Evolutionary conservation across 75 land plant genomes (phyloP).

Genomic region (Isoetes taiwanensis): DNA sequence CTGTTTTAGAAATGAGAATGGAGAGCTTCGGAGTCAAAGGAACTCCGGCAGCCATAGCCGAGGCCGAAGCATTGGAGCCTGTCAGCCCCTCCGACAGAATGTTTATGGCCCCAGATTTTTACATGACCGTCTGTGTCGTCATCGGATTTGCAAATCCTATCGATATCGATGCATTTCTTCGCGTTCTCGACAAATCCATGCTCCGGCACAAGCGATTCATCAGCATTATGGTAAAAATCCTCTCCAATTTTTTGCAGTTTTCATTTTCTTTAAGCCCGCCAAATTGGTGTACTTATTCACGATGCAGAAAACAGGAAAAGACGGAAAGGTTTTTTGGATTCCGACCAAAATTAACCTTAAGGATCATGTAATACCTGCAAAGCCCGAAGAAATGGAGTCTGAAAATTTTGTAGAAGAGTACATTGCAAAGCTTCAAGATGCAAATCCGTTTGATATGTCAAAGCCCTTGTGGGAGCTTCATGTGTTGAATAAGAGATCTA

Average conservation of each 20-base stretch:
- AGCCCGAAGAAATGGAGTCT: neutral
- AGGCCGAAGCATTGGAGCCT: no score
- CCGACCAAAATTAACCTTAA: slow-evolving; percentile 29
- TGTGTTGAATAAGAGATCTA: slow-evolving; percentile 30
- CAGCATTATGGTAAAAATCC: slow-evolving; percentile 41
- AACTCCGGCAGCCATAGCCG: no score
- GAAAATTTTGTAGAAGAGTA: slow-evolving; percentile 45
- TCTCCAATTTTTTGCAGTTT: no score
- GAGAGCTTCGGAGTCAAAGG: no score
- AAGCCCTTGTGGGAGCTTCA: slow-evolving; percentile 68
- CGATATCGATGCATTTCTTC: slow-evolving; percentile 19
- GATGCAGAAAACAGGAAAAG: slow-evolving; percentile 20
- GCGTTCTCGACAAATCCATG: slow-evolving; percentile 28
- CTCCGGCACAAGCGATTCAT: slow-evolving; percentile 60
- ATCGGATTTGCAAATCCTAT: slow-evolving; percentile 28
- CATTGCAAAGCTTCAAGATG: slow-evolving; percentile 21
- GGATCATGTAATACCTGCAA: no score
- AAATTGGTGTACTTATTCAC: no score
- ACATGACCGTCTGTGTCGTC: slow-evolving; percentile 36
- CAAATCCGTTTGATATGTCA: slow-evolving; percentile 28
- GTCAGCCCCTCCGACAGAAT: slow-evolving; percentile 46
- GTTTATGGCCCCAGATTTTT: slow-evolving; percentile 34
- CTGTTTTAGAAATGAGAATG: no score
- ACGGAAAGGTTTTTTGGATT: slow-evolving; percentile 31
- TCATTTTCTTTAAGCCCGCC: no score